Conservation (phyloP, 164 flowering plant species). For the Cinnamomum micranthum region DNA sequence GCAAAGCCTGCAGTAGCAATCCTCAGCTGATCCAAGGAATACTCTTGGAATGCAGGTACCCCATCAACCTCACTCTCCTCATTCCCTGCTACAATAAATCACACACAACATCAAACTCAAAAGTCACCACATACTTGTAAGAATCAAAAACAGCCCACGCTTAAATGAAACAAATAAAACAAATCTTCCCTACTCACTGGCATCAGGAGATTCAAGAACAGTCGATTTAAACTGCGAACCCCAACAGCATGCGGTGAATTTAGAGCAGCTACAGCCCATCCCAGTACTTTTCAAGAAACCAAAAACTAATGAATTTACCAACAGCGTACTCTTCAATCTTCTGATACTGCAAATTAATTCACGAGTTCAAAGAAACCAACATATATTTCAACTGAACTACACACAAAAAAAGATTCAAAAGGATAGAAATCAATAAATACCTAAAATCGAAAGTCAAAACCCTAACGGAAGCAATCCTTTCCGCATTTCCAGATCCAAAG, state of each 20-base stretch:
- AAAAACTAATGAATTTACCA: neutral
- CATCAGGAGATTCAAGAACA: conserved; percentile 35
- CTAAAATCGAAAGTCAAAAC: neutral
- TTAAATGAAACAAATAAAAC: neutral
- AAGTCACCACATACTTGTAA: neutral
- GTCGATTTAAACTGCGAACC: conserved; percentile 34
- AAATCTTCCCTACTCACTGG: conserved; percentile 37
- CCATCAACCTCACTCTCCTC: conserved; percentile 49
- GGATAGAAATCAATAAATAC: neutral
- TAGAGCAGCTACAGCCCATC: conserved; percentile 72
- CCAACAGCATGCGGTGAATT: conserved; percentile 42
- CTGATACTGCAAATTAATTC: neutral
- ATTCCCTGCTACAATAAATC: conserved; percentile 35
- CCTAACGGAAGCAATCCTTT: neutral
- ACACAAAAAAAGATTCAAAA: neutral
- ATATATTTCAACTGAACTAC: neutral
- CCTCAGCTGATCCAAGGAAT: conserved; percentile 69
- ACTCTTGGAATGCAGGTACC: conserved; percentile 65
- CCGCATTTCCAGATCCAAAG: neutral
- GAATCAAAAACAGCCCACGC: neutral
- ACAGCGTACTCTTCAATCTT: neutral
- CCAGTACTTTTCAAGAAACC: neutral
- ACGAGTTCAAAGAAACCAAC: neutral
- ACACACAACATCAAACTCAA: conserved; percentile 1
- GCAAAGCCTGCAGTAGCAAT: conserved; percentile 85